Conservation (phyloP, 768 basidiomycete species). For the Chalciporus chontae region DNA sequence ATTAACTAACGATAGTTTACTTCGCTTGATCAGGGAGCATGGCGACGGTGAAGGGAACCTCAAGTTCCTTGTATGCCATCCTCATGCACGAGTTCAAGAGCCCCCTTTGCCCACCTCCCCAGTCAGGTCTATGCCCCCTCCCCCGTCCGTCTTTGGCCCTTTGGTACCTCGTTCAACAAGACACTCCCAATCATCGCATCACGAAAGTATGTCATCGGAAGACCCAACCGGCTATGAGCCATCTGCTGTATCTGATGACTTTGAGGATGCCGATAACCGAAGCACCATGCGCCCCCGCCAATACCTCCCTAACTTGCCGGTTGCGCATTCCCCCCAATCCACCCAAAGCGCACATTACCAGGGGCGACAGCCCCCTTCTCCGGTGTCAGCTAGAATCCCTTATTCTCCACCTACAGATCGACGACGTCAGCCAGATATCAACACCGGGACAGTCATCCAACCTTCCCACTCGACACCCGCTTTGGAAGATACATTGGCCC, state of each 20-base stretch:
- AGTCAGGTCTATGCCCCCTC: conserved; percentile 46
- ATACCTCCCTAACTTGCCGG: conserved; percentile 22
- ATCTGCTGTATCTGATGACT: conserved; percentile 47
- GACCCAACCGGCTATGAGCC: conserved; percentile 70
- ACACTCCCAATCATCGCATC: conserved; percentile 52
- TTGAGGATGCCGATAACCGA: conserved; percentile 54
- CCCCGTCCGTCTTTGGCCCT: conserved; percentile 46
- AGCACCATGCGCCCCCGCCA: conserved; percentile 43
- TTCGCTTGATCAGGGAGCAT: conserved; percentile 63
- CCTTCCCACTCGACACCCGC: conserved; percentile 27
- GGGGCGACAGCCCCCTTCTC: conserved; percentile 37
- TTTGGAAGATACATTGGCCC: conserved; percentile 29
- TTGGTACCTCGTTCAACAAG: conserved; percentile 43
- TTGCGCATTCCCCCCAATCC: conserved; percentile 33
- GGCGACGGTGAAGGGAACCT: conserved; percentile 79
- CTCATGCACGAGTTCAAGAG: conserved; percentile 59
- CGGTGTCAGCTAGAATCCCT: conserved; percentile 28
- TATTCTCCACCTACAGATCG: conserved; percentile 23
- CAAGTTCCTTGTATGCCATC: conserved; percentile 78
- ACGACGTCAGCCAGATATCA: conserved; percentile 24
- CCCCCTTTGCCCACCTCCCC: conserved; percentile 37
- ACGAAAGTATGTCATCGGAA: conserved; percentile 69
- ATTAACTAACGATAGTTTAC: conserved; percentile 64
- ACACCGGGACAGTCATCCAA: conserved; percentile 18
- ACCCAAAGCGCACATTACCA: conserved; percentile 38